Base-by-base conservation (phyloP, 495 filamentous ascomycete species). In the Aspergillus sclerotiicarbonarius region DNA sequence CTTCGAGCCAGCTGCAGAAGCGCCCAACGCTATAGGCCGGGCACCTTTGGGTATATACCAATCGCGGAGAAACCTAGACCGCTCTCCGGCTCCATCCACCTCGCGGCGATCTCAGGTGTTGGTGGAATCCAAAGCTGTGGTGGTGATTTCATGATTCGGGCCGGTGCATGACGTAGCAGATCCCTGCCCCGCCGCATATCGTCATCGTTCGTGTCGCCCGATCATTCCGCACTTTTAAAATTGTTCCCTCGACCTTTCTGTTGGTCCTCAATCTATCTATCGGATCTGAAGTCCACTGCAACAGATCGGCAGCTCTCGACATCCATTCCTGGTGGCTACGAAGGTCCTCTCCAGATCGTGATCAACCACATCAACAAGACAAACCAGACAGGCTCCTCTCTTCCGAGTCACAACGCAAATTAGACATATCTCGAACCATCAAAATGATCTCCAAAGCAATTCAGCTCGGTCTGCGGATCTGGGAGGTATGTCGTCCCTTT, bases 121-220 rank as follows among this genome's bases (percentile, higher is more conserved):
- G 16, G 20, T 25, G 9, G 19, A 47, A 19, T 47, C 16, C 8
- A 10, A 37, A 37, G 8, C 33, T 37, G 37, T 35, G 41, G 53
- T 55, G 57, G 55, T 63, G 61, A 63, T 63, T 60, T 63, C 61
- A 63, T 60, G 57, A 63, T 53, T 56, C 56, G 31, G 20, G 56
- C 47, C 62, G 57, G 64, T 66, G 63, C 65, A 75, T 75, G 72
- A 75, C 72, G 72, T 75, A 72, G 71, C 51, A 51, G 62, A 43
- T 16, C 39, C 45, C 54, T 56, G 53, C 47, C 47, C 25, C 47
- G 30, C 58, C 52, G 49, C 56, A 69, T 68, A 68, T 71, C 70
- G 65, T 71, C 71, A 72, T 72, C 66, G 62, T 50, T 48, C 57
- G 54, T 41, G 60, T 63, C 68, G 52, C 68, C 72, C 72, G 71